A percentile compares a stretch with the other conserved stretches of the same genome.
These are phyloP conservation scores for Diplodia scrobiculata DNA, from an alignment of 2,329 filamentous ascomycete species.

Conservation along the genomic window DNA sequence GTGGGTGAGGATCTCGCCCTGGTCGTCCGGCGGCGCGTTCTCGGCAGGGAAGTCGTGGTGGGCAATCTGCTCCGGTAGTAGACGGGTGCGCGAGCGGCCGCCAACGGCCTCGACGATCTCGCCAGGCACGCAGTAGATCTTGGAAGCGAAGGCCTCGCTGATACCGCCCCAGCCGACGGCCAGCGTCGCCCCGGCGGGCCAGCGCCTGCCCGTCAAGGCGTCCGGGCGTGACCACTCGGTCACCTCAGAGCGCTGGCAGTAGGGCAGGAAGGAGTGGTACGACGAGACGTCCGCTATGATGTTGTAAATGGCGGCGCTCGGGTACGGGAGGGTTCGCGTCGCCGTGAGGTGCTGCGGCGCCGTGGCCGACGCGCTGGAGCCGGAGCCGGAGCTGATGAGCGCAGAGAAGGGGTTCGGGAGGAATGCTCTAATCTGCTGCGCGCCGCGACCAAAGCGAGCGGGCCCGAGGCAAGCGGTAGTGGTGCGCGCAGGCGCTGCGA, in stretches of 20 bases:
- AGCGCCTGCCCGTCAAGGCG: constrained; percentile 52
- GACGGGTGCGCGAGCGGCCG: constrained; percentile 32
- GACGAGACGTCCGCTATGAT: constrained; percentile 86
- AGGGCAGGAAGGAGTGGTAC: constrained; percentile 88
- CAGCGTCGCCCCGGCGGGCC: constrained; percentile 75
- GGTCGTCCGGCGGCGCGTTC: constrained; percentile 5
- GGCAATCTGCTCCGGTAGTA: constrained; percentile 13
- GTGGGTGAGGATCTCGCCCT: constrained; percentile 61
- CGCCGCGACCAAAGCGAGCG: constrained; percentile 12
- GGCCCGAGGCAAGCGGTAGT: constrained; percentile 24
- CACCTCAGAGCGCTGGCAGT: constrained; percentile 76
- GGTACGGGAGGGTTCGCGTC: constrained; percentile 74
- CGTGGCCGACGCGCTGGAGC: constrained; percentile 38
- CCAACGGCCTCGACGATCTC: constrained; percentile 38
- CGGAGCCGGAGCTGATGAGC: constrained; percentile 41
- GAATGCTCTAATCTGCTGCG: constrained; percentile 46
- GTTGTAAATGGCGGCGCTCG: constrained; percentile 69
- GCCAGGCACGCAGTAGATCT: constrained; percentile 72
- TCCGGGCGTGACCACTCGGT: constrained; percentile 69
- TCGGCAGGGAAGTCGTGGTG: constrained; percentile 21
- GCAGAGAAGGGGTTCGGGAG: constrained; percentile 49
- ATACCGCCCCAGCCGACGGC: constrained; percentile 83
- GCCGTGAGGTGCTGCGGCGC: constrained; percentile 68
- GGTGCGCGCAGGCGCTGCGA: constrained; percentile 21
- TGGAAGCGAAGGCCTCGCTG: constrained; percentile 79